Evolutionary conservation across 495 filamentous ascomycete genomes (phyloP).

Genomic region (Viridothelium virens): DNA sequence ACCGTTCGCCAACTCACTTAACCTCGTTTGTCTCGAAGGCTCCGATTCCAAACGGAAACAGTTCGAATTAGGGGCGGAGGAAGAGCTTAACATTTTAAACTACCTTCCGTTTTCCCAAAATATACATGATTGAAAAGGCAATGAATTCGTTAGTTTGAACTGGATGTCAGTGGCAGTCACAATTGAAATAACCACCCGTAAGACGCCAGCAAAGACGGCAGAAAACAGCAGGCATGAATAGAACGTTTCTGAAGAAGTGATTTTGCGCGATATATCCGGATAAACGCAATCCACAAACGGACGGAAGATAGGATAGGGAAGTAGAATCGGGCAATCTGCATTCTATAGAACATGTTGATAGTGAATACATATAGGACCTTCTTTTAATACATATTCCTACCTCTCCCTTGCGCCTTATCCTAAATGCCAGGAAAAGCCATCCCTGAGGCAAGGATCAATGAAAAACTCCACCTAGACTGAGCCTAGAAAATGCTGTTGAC

Average conservation of each 20-base stretch:
- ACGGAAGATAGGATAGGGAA: background rate
- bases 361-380: background rate
- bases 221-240: background rate
- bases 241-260: no score
- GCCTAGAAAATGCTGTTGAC: slow-evolving; percentile 84
- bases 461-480: background rate
- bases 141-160: background rate
- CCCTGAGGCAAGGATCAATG: background rate
- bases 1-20: no score
- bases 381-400: background rate
- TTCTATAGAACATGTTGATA: background rate
- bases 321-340: background rate
- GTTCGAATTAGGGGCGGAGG: background rate
- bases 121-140: background rate
- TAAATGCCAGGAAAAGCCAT: background rate
- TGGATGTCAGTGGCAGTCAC: background rate
- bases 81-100: background rate
- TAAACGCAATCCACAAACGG: background rate
- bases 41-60: no score
- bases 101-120: background rate
- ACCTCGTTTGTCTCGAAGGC: no score
- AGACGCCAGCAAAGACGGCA: background rate
- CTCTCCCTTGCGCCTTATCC: background rate
- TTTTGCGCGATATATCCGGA: background rate
- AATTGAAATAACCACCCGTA: background rate